Percentiles rank a stretch among this genome's conserved stretches.
Evolutionary conservation across 306 rosid species (phyloP).

Genomic region (Dalbergia cochinchinensis): DNA sequence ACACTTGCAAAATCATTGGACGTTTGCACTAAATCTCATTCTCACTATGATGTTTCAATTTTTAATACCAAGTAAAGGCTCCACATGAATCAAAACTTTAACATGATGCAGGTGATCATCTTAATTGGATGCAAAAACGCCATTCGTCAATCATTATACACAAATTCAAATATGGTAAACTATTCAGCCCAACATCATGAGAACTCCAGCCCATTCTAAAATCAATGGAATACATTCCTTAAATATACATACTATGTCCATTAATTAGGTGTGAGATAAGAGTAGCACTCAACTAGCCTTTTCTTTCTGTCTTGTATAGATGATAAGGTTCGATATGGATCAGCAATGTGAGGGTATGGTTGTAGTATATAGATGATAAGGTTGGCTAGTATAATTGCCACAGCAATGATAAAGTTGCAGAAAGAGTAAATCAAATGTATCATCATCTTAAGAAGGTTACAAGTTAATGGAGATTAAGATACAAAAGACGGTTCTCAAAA

Average conservation of each 20-base stretch:
- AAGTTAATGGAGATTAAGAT: slow-evolving; percentile 6
- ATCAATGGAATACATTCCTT: slow-evolving; percentile 9
- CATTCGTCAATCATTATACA: background rate
- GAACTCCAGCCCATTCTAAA: slow-evolving; percentile 24
- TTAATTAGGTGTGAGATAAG: slow-evolving; percentile 15
- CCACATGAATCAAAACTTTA: slow-evolving; percentile 21
- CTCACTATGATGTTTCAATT: slow-evolving; percentile 16
- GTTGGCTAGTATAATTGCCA: slow-evolving; percentile 22
- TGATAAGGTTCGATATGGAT: background rate
- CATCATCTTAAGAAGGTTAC: background rate
- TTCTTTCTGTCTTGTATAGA: background rate
- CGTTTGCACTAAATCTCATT: slow-evolving; percentile 16
- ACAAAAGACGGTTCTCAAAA: background rate
- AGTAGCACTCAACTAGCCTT: slow-evolving; percentile 10
- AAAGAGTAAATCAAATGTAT: slow-evolving; percentile 4
- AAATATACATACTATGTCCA: background rate
- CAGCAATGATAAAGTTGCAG: slow-evolving; percentile 16
- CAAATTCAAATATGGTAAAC: slow-evolving; percentile 14
- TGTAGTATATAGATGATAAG: background rate
- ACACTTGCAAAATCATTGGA: slow-evolving; percentile 34
- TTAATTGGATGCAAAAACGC: slow-evolving; percentile 17
- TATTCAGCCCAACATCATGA: slow-evolving; percentile 26
- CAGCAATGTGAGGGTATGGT: background rate
- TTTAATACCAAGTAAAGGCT: slow-evolving; percentile 19
- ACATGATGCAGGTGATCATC: slow-evolving; percentile 27